phyloP scores from a whole-genome alignment of 805 yeast genomes.

The Pichia californica region DNA sequence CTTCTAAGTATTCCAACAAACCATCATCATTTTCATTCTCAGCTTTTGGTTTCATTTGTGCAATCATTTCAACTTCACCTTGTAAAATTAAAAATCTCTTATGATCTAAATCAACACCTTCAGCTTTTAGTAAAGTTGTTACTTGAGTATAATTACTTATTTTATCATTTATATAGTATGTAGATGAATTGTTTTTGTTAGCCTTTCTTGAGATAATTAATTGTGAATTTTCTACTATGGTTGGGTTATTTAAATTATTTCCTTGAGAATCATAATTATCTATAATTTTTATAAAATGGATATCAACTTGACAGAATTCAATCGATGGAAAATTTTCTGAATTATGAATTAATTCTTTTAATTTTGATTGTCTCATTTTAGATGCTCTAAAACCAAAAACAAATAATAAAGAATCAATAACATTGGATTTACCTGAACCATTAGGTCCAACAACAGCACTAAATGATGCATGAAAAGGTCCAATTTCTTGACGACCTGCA shows the following conservation, averaged over 20 bases:
- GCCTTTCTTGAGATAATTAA: slow-evolving; percentile 80
- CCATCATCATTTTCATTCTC: slow-evolving; percentile 92
- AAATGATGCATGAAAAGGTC: slow-evolving; percentile 90
- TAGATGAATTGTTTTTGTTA: slow-evolving; percentile 65
- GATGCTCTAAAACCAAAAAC: slow-evolving; percentile 96
- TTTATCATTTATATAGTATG: slow-evolving; percentile 65
- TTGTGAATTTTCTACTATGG: slow-evolving; percentile 46
- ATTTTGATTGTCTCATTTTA: slow-evolving; percentile 92
- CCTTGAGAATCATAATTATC: slow-evolving; percentile 35
- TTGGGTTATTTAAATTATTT: slow-evolving; percentile 28
- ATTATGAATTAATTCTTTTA: slow-evolving; percentile 89
- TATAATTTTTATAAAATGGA: slow-evolving; percentile 71
- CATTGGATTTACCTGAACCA: slow-evolving; percentile 95
- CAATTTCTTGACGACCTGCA: slow-evolving; percentile 88
- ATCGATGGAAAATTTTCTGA: slow-evolving; percentile 67
- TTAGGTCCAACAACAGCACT: slow-evolving; percentile 98
- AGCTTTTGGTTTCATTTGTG: slow-evolving; percentile 98
- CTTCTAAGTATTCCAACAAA: slow-evolving; percentile 86
- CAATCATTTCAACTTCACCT: slow-evolving; percentile 97
- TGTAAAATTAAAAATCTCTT: slow-evolving; percentile 90
- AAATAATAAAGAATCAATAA: slow-evolving; percentile 96
- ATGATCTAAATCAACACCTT: slow-evolving; percentile 92
- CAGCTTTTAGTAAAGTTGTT: slow-evolving; percentile 59
- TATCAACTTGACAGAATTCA: slow-evolving; percentile 81
- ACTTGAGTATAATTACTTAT: slow-evolving; percentile 75